These are phyloP conservation scores for Globisporangium nodosum DNA, from an alignment of 352 stramenopile species.

Conservation along the genomic window DNA sequence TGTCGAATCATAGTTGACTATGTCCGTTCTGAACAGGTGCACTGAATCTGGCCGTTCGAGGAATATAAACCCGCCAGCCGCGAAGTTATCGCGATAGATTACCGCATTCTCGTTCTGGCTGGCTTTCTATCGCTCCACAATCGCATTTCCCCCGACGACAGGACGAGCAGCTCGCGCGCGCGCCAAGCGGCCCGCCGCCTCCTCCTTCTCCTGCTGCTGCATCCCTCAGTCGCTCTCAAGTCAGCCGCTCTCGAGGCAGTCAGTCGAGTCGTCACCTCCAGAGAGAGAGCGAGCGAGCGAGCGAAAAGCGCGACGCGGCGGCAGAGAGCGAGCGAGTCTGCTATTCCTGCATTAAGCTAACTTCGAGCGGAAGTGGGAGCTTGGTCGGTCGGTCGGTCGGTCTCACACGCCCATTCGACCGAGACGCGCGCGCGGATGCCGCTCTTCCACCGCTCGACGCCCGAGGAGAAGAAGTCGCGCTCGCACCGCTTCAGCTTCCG, in stretches of 20 bases:
- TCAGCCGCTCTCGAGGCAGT: background rate
- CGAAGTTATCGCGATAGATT: background rate
- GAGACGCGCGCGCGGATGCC: conserved; percentile 28
- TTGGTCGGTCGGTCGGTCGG: background rate
- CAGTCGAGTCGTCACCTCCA: background rate
- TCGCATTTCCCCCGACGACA: no score
- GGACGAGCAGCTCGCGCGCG: no score
- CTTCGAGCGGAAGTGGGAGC: background rate
- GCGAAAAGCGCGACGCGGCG: conserved; percentile 1
- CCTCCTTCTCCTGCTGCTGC: background rate
- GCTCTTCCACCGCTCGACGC: conserved; percentile 48
- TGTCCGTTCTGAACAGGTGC: no score
- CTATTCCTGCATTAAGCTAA: background rate
- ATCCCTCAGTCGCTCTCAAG: background rate
- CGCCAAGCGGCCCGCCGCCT: background rate
- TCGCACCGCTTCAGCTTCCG: conserved; percentile 63
- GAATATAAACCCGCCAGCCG: background rate
- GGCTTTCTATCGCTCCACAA: background rate
- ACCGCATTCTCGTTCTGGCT: background rate
- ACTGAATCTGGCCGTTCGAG: background rate
- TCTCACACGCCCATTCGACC: background rate
- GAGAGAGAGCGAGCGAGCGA: background rate
- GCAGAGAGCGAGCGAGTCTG: conserved; percentile 2
- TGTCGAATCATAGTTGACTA: background rate
- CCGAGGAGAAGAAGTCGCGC: conserved; percentile 42